Evolutionary conservation across 345 rosid genomes (phyloP), one percentile per base, ranked within the genome.

Genomic region (Salix dunnii): DNA sequence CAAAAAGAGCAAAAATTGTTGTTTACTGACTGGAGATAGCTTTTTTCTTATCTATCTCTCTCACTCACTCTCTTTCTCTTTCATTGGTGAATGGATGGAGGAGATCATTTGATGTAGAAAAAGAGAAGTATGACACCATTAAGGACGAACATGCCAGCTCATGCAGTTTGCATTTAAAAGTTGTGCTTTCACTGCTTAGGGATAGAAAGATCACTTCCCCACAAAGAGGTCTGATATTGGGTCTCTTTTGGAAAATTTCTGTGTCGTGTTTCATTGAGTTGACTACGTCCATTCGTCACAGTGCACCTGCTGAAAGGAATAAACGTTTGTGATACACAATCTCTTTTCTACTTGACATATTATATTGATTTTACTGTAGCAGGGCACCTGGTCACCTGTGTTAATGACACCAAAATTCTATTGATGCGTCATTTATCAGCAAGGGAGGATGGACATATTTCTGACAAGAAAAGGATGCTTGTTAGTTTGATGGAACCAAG

Each of bases 401-500:
- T 89, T 80, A 89, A 88, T 79, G 97, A 94, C 79, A 80, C 85
- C 73, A 87, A 85, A 79, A 71, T 78, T 73, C 58, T 86, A 38
- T 67, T 94, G 83, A 79, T 49, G 36, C 89, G 88, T 81, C 74
- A 86, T 67, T 74, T 86, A 68, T 85, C 87, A 76, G 67, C 68
- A 51, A 85, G 85, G 78, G 90, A 85, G 68, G 66, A 36, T 79
- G 81, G 91, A 70, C 73, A 77, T 84, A 80, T 80, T 77, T 53
- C 76, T 16, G 88, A 85, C 72, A 82, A 86, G 77, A 86, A 51
- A 74, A 89, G 81, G 78, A 73, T 85, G 83, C 88, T 89, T 77
- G 83, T 90, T 81, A 84, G 76, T 78, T 82, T 92, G 88, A 87
- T 94, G 84, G 98, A 92, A 78, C 97, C 98, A 74, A 77, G 94